phyloP scores from a whole-genome alignment of 345 rosid species.

The Sonneratia caseolaris region DNA sequence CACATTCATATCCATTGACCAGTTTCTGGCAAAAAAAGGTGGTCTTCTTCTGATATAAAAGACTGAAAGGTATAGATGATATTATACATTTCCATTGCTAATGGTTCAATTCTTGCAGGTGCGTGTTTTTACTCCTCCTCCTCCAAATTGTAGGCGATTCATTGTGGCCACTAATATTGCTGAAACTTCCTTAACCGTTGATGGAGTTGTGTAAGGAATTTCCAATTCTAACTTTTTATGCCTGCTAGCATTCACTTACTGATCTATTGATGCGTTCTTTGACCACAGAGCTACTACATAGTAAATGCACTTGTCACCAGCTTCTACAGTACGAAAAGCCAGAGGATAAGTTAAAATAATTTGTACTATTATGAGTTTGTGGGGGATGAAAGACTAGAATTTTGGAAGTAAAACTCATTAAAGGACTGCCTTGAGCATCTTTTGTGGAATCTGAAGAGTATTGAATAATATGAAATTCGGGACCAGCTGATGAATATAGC shows the following conservation, averaged over 20 bases:
- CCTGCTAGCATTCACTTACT: neutral
- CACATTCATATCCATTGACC: neutral
- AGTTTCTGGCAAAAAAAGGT: neutral
- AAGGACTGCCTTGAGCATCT: neutral
- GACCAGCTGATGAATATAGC: neutral
- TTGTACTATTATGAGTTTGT: neutral
- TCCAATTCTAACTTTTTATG: neutral
- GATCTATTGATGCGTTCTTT: neutral
- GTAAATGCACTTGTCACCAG: neutral
- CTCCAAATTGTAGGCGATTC: slow-evolving; percentile 89
- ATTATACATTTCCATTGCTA: neutral
- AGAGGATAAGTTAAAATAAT: neutral
- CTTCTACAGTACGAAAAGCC: neutral
- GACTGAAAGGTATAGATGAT: neutral
- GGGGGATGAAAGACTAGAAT: neutral
- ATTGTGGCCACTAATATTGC: slow-evolving; percentile 94
- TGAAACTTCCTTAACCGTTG: slow-evolving; percentile 96
- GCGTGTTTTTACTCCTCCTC: slow-evolving; percentile 87
- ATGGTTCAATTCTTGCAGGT: slow-evolving; percentile 41
- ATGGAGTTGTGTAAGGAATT: slow-evolving; percentile 90
- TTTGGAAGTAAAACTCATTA: neutral
- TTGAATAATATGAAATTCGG: neutral
- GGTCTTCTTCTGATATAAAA: neutral
- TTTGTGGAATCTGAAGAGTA: neutral
- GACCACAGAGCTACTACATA: neutral